Conservation (phyloP, 768 basidiomycete genomes). For the Suillus brevipes region DNA sequence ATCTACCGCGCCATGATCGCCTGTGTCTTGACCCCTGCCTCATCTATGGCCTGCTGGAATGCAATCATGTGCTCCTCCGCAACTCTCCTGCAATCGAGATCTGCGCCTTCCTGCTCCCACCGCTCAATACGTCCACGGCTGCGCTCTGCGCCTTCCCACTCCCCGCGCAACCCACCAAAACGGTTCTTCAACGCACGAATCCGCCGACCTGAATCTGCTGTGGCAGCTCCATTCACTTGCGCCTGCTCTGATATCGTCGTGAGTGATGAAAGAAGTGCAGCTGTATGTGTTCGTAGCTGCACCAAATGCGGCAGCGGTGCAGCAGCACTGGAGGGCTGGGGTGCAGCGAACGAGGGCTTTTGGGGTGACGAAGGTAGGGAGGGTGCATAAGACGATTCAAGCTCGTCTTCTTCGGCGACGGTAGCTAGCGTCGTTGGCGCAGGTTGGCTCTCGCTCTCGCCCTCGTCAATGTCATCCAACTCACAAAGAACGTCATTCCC, state of each 20-base stretch:
- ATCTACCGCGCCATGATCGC: constrained; percentile 77
- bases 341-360: constrained; percentile 58
- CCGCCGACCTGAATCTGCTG: constrained; percentile 83
- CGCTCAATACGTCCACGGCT: constrained; percentile 73
- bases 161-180: constrained; percentile 73
- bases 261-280: constrained; percentile 73
- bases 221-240: constrained; percentile 83
- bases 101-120: constrained; percentile 71
- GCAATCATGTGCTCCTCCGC: constrained; percentile 79
- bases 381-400: constrained; percentile 40
- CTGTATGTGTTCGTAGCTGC: constrained; percentile 70
- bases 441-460: constrained; percentile 33
- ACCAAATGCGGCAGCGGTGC: constrained; percentile 40
- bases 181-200: constrained; percentile 85
- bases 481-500: constrained; percentile 71
- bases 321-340: constrained; percentile 32
- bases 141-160: constrained; percentile 84
- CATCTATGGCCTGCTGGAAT: constrained; percentile 69
- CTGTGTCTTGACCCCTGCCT: constrained; percentile 74
- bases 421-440: constrained; percentile 30
- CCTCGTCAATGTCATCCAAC: constrained; percentile 63
- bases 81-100: constrained; percentile 37
- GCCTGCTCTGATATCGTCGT: constrained; percentile 82
- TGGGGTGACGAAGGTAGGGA: constrained; percentile 45
- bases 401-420: constrained; percentile 42